These are phyloP conservation scores for Cladosporium velox DNA, from an alignment of 2,329 filamentous ascomycete genomes.

Conservation along the genomic window DNA sequence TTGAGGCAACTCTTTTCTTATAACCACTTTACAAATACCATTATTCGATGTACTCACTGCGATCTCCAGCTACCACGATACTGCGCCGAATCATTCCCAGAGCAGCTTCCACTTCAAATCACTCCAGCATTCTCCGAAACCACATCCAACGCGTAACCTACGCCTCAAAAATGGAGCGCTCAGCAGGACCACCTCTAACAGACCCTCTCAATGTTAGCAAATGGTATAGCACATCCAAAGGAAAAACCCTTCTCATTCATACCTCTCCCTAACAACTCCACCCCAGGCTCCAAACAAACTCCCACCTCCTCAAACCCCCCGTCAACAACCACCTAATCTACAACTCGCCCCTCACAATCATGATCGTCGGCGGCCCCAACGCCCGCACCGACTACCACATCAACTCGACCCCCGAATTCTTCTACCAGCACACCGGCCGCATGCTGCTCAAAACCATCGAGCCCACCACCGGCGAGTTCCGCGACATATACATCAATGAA, in stretches of 20 bases:
- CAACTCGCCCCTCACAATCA: conserved; percentile 78
- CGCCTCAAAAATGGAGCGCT: conserved; percentile 17
- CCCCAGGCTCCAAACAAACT: conserved; percentile 87
- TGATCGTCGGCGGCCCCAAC: conserved; percentile 96
- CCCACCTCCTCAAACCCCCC: conserved; percentile 87
- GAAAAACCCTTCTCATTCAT: no score
- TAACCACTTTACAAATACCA: background rate
- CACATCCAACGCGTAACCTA: conserved; percentile 21
- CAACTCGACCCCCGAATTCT: conserved; percentile 95
- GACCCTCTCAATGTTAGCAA: conserved; percentile 48
- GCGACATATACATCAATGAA: conserved; percentile 86
- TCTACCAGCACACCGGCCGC: conserved; percentile 91
- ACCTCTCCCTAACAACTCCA: background rate
- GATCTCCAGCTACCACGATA: conserved; percentile 19
- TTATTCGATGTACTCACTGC: background rate
- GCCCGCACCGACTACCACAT: conserved; percentile 97
- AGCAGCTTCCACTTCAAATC: background rate
- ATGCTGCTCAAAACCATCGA: conserved; percentile 95
- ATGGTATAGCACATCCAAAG: no score
- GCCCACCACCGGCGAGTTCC: conserved; percentile 60
- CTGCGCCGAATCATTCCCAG: conserved; percentile 14
- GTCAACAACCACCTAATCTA: conserved; percentile 98
- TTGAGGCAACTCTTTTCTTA: background rate
- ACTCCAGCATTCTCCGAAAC: conserved; percentile 2
- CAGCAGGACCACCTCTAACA: conserved; percentile 19